phyloP scores from a whole-genome alignment of 1,284 basidiomycete species.

The Neonothopanus nambi region DNA sequence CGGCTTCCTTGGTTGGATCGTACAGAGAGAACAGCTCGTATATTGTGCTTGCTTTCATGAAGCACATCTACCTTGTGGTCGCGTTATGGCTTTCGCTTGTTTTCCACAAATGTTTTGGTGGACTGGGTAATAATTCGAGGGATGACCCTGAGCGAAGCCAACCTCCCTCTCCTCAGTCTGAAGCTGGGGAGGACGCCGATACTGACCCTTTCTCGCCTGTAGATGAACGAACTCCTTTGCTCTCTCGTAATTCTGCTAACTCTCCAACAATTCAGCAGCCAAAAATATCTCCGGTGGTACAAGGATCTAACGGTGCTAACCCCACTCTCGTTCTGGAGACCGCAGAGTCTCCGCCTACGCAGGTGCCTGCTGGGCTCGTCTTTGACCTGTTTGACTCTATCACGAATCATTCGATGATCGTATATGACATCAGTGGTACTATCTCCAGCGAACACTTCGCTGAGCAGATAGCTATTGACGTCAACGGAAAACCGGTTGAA shows the following conservation, averaged over 20 bases:
- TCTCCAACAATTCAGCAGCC: background rate
- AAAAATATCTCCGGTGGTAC: background rate
- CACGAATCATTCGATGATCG: background rate
- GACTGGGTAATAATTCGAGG: background rate
- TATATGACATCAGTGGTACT: background rate
- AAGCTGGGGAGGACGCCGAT: background rate
- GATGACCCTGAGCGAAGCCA: background rate
- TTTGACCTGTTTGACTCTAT: background rate
- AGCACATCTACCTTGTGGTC: constrained; percentile 1
- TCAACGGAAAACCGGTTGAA: constrained; percentile 22
- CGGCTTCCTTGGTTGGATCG: background rate
- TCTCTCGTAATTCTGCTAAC: background rate
- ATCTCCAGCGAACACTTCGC: background rate
- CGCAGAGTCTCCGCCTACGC: background rate
- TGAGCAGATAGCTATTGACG: constrained; percentile 18
- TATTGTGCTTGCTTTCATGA: background rate
- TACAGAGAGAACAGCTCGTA: background rate
- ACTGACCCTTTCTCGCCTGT: background rate
- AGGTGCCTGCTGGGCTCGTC: background rate
- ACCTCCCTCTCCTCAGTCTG: background rate
- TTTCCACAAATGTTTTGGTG: constrained; percentile 2
- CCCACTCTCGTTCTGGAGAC: background rate
- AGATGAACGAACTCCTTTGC: constrained; percentile 13
- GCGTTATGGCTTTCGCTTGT: constrained; percentile 9
- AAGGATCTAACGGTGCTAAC: background rate